Base-by-base conservation (phyloP, 306 rosid species). In the Cicer bijugum region DNA sequence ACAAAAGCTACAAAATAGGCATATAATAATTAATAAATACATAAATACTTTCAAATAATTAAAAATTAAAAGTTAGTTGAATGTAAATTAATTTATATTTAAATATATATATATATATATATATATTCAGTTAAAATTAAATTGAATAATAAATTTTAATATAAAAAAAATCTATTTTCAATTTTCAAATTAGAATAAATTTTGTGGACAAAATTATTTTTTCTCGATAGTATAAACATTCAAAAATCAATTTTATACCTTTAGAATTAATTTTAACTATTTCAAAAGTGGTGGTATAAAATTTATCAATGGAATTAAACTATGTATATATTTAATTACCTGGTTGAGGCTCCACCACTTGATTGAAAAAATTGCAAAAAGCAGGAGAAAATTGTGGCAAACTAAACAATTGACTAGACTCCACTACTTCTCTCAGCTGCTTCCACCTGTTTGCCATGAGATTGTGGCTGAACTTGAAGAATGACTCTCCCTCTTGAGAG, bases 361-460 rank as follows among this genome's bases (percentile, higher is more conserved):
- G 85, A 39, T 80, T 67, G 63, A 88, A 87, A 69, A 89, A 93
- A 52, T 79, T 80, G 89, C 98, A 93, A 61, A 77, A 82, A 1
- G 82, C 84, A 5, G 88, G 86, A 2, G 86, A 69, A 15, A 86
- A 91, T 0, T 72, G 74, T 0, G 98, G 97, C 72, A 93, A 59
- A 76, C 93, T 89, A 80, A 93, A 89, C 47, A 78, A 52, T 6
- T 81, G 84, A 12, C 88, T 78, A 1, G 8, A 67, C 10, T 86
- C 50, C 53, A 89, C 97, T 2, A 80, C 90, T 43, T 40, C 78
- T 72, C 87, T 82, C 7, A 93, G 84, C 46, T 63, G 86, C 62
- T 70, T 69, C 98, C 98, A 93, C 82, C 97, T 84, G 46, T 85
- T 81, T 4, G 76, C 66, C 98, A 93, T 89, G 72, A 83, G 60